phyloP scores from a whole-genome alignment of 2,329 filamentous ascomycete genomes.

The Cordyceps cateniannulata region DNA sequence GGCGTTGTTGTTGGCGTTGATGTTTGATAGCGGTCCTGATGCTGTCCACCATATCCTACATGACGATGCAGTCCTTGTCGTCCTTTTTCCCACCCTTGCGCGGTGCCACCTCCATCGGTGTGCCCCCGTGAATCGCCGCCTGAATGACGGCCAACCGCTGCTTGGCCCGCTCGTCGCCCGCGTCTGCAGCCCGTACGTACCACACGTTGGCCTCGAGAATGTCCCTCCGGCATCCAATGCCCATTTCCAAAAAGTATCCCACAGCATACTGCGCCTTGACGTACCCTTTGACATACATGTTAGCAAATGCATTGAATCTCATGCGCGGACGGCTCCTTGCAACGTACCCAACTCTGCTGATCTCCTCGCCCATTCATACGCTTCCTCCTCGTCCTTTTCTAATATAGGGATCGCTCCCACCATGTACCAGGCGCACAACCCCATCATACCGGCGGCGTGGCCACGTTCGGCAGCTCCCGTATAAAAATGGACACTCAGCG shows the following conservation, averaged over 20 bases:
- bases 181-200: slow-evolving; percentile 93
- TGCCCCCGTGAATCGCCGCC: slow-evolving; percentile 61
- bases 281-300: slow-evolving; percentile 40
- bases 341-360: slow-evolving; percentile 77
- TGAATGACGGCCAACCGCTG: slow-evolving; percentile 81
- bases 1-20: too few relatives aligned
- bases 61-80: slow-evolving; percentile 52
- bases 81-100: slow-evolving; percentile 40
- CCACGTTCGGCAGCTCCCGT: slow-evolving; percentile 82
- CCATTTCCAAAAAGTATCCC: slow-evolving; percentile 97
- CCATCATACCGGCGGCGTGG: slow-evolving; percentile 91
- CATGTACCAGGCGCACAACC: slow-evolving; percentile 97
- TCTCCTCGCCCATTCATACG: slow-evolving; percentile 89
- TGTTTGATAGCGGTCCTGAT: too few relatives aligned
- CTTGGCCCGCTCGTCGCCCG: slow-evolving; percentile 84
- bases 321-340: neutral
- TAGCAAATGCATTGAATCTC: neutral
- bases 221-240: slow-evolving; percentile 89
- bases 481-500: slow-evolving; percentile 95
- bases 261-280: slow-evolving; percentile 85
- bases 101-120: slow-evolving; percentile 49
- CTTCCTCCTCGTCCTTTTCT: slow-evolving; percentile 92
- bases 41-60: slow-evolving; percentile 30
- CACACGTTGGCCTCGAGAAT: slow-evolving; percentile 96
- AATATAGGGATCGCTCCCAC: slow-evolving; percentile 87